Evolutionary conservation across 495 filamentous ascomycete species (phyloP), one percentile per base, ranked within the genome.

Genomic region (Evansstolkia leycettana): DNA sequence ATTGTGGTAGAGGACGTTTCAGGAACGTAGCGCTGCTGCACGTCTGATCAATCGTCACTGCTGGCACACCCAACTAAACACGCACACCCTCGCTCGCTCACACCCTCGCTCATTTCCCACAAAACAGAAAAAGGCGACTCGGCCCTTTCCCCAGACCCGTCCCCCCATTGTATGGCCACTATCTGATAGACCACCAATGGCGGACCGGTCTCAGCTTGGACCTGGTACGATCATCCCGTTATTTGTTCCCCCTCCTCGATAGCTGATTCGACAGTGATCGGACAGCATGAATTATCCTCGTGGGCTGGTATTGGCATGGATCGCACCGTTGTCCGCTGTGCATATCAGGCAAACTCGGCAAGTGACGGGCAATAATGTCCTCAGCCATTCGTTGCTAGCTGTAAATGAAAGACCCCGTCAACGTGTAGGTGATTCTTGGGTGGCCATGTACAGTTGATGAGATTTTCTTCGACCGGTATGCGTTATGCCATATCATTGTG

Each of bases 61-160:
- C 48, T 42, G 5, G 9, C 20, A 23, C 5, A 29, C 28, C 5
- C 28, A 29, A 46, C 28, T 37, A 38, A 20, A 31, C 49, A 48
- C 49, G 39, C 45, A 48, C 48, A 39, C 32, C 7, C 19, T 32
- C 38, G 24, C 24, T n/a, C n/a, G 7, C 24, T 26, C 45, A 48
- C 48, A 39, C 32, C 7, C 19, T 32, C 38, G 24, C 24, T n/a
- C n/a, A 7, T n/a, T 29, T n/a, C 5, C 40, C 35, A 34, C 40
- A 39, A 45, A 48, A 38, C 24, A 12, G 20, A 26, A 7, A n/a
- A n/a, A 26, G 24, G 31, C 39, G 28, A 20, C 30, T 35, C 42
- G 41, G 38, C 31, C 45, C 31, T 25, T 40, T 45, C 41, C 42
- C 45, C 42, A 46, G 42, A 48, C 44, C 38, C 33, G 36, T 30